Evolutionary conservation across 257 asterid species (phyloP).

Genomic region (Salvia miltiorrhiza): DNA sequence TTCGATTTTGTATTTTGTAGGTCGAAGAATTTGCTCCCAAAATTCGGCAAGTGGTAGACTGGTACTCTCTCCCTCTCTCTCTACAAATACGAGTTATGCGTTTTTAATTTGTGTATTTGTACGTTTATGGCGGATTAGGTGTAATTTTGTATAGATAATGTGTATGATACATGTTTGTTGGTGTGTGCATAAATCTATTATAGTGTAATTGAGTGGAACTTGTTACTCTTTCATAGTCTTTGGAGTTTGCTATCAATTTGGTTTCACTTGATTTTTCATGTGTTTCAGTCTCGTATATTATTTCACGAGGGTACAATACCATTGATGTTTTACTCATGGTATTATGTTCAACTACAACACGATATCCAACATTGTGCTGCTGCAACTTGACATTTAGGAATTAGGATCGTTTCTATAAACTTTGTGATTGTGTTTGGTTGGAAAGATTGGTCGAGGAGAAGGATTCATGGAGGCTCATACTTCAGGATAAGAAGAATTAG

Average conservation of each 20-base stretch:
- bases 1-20: slow-evolving; percentile 23
- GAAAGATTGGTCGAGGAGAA: neutral
- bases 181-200: neutral
- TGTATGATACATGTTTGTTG: neutral
- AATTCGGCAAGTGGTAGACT: slow-evolving; percentile 59
- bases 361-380: neutral
- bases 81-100: neutral
- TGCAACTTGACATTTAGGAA: neutral
- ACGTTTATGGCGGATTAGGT: neutral
- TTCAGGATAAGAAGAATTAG: neutral
- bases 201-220: neutral
- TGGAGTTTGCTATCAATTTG: neutral
- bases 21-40: slow-evolving; percentile 74
- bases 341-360: neutral
- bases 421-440: neutral
- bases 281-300: neutral
- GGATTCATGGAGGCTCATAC: neutral
- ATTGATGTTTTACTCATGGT: neutral
- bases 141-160: neutral
- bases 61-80: slow-evolving; percentile 24
- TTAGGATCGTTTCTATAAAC: neutral
- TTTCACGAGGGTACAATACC: neutral
- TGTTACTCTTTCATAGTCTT: neutral
- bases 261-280: neutral
- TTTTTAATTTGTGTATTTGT: neutral